These are phyloP conservation scores for Leucosporidium scottii DNA, from an alignment of 768 basidiomycete species.

Conservation along the genomic window DNA sequence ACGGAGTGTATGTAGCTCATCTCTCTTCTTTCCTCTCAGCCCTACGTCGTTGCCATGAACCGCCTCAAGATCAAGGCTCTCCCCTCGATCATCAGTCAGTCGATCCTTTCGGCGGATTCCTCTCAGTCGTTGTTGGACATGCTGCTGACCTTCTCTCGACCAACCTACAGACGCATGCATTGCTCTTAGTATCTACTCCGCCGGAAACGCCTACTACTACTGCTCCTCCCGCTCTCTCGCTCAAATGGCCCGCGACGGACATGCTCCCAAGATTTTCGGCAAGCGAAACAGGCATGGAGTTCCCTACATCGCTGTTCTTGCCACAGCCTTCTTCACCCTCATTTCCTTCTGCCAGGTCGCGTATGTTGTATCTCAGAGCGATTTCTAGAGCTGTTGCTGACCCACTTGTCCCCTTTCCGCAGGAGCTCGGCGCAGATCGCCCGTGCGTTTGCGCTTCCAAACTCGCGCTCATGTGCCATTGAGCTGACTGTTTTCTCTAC, in stretches of 20 bases:
- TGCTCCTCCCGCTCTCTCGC: slow-evolving; percentile 39
- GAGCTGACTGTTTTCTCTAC: neutral
- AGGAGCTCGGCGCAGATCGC: neutral
- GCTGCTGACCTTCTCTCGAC: too few relatives aligned
- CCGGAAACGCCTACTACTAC: slow-evolving; percentile 39
- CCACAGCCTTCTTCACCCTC: slow-evolving; percentile 50
- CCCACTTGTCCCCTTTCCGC: neutral
- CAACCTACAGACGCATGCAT: slow-evolving; percentile 14
- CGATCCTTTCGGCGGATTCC: slow-evolving; percentile 10
- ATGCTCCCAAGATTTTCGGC: slow-evolving; percentile 38
- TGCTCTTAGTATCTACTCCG: slow-evolving; percentile 7
- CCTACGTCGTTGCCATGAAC: slow-evolving; percentile 78
- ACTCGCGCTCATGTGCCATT: neutral
- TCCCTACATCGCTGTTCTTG: slow-evolving; percentile 37
- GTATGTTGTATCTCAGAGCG: neutral
- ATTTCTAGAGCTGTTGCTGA: neutral
- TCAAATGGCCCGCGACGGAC: slow-evolving; percentile 39
- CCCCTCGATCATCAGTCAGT: slow-evolving; percentile 22
- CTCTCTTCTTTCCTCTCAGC: neutral
- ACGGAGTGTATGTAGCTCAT: too few relatives aligned
- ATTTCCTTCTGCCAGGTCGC: neutral
- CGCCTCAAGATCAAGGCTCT: slow-evolving; percentile 28
- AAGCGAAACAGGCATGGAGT: slow-evolving; percentile 38
- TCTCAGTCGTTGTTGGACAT: too few relatives aligned
- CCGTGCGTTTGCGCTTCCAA: neutral